Evolutionary conservation across 495 filamentous ascomycete genomes (phyloP).

Genomic region (Trichoderma reesei): DNA sequence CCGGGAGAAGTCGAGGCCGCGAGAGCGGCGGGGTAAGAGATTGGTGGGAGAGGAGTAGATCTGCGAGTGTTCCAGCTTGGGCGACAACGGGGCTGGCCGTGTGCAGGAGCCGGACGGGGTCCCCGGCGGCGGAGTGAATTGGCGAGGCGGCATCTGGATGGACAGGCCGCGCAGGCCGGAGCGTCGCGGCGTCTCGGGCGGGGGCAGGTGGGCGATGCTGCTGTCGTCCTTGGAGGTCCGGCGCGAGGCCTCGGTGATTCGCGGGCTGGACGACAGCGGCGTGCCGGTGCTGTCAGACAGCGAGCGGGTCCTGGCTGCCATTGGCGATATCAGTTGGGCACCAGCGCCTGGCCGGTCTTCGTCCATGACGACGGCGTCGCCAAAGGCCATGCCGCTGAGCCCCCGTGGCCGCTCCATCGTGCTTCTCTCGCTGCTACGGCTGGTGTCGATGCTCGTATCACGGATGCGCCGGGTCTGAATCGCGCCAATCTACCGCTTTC

Average conservation of each 20-base stretch:
- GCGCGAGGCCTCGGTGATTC: constrained; percentile 46
- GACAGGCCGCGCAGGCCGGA: constrained; percentile 56
- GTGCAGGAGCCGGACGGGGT: constrained; percentile 23
- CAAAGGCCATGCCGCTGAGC: constrained; percentile 15
- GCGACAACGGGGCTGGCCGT: constrained; percentile 65
- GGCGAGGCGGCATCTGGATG: constrained; percentile 39
- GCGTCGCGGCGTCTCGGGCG: constrained; percentile 56
- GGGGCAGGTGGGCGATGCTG: constrained; percentile 33
- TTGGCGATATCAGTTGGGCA: constrained; percentile 14
- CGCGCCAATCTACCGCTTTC: not conserved
- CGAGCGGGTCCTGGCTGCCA: constrained; percentile 32
- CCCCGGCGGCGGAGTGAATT: not conserved
- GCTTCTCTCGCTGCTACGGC: not conserved
- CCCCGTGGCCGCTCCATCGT: not conserved
- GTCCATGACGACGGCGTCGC: constrained; percentile 24
- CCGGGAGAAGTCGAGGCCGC: constrained; percentile 85
- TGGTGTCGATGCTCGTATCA: not conserved
- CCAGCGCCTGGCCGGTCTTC: constrained; percentile 13
- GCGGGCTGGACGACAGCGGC: constrained; percentile 55
- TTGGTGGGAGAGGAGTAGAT: constrained; percentile 72
- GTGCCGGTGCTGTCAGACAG: constrained; percentile 42
- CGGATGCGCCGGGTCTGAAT: not conserved
- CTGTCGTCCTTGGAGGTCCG: constrained; percentile 73
- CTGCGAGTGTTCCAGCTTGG: constrained; percentile 72
- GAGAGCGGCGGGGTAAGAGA: constrained; percentile 73